These are phyloP conservation scores for Cryphonectria radicalis DNA, from an alignment of 2,329 filamentous ascomycete species.

Conservation along the genomic window DNA sequence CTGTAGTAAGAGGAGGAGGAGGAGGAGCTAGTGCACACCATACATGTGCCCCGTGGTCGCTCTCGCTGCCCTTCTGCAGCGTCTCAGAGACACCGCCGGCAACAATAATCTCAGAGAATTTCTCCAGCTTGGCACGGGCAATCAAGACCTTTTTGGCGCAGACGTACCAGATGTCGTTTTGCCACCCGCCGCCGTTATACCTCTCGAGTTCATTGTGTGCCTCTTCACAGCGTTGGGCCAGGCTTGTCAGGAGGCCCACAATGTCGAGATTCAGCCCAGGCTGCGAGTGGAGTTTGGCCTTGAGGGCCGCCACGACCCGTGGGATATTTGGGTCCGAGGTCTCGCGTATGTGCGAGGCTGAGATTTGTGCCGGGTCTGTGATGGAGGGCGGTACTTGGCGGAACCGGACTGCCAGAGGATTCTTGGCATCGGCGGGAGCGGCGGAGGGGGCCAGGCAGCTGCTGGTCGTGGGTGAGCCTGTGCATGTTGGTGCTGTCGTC, in stretches of 20 bases:
- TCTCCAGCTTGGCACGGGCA: slow-evolving; percentile 50
- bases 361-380: slow-evolving; percentile 26
- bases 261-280: slow-evolving; percentile 52
- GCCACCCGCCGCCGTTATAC: slow-evolving; percentile 39
- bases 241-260: slow-evolving; percentile 45
- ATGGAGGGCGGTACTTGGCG: slow-evolving; percentile 11
- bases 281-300: slow-evolving; percentile 47
- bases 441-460: background rate
- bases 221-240: slow-evolving; percentile 49
- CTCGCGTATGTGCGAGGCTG: slow-evolving; percentile 32
- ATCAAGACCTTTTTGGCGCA: slow-evolving; percentile 53
- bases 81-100: slow-evolving; percentile 32
- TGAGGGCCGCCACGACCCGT: slow-evolving; percentile 45
- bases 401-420: background rate
- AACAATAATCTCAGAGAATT: slow-evolving; percentile 52
- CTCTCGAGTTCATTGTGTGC: slow-evolving; percentile 42
- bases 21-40: too few relatives aligned
- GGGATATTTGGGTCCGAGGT: slow-evolving; percentile 45
- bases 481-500: background rate
- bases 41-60: background rate
- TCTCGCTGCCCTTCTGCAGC: background rate
- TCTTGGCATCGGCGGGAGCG: background rate
- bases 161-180: slow-evolving; percentile 54
- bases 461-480: background rate
- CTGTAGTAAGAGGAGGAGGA: background rate